phyloP scores from a whole-genome alignment of 2,329 filamentous ascomycete species.

The Ceratocystis colombiana region DNA sequence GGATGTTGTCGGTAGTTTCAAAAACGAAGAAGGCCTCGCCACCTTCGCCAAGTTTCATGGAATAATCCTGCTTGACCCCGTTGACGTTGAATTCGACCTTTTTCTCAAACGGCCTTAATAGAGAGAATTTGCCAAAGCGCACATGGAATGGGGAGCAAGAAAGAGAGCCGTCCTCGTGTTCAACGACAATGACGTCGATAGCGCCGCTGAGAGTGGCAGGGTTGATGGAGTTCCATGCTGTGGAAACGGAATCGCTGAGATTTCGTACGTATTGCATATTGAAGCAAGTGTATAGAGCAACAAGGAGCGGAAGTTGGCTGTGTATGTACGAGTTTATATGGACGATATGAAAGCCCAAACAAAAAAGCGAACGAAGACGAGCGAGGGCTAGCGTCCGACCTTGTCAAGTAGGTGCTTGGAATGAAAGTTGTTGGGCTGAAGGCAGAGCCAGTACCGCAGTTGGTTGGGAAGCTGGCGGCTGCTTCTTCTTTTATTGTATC shows the following conservation, averaged over 20 bases:
- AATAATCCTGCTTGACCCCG: constrained; percentile 78
- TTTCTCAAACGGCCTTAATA: constrained; percentile 90
- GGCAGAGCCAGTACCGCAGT: neutral
- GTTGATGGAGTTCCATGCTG: constrained; percentile 99
- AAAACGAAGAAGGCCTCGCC: constrained; percentile 99
- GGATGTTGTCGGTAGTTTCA: constrained; percentile 83
- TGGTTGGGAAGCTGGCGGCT: neutral
- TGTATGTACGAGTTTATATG: constrained; percentile 14
- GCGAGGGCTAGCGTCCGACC: neutral
- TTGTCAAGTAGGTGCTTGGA: neutral
- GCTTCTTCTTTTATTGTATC: neutral
- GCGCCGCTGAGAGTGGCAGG: constrained; percentile 92
- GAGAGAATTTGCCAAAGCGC: constrained; percentile 95
- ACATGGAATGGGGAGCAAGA: constrained; percentile 97
- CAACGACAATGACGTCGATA: constrained; percentile 97
- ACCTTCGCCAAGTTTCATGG: constrained; percentile 96
- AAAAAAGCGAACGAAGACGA: neutral
- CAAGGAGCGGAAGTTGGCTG: constrained; percentile 10
- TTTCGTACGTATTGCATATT: constrained; percentile 96
- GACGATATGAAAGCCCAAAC: constrained; percentile 2
- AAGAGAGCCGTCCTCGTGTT: constrained; percentile 82
- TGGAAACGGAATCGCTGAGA: constrained; percentile 88
- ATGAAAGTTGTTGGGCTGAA: neutral
- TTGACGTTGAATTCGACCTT: constrained; percentile 99
- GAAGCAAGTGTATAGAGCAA: constrained; percentile 17